Conservation (phyloP, 148 eudicot genomes). For the Tetragonia tetragonoides region DNA sequence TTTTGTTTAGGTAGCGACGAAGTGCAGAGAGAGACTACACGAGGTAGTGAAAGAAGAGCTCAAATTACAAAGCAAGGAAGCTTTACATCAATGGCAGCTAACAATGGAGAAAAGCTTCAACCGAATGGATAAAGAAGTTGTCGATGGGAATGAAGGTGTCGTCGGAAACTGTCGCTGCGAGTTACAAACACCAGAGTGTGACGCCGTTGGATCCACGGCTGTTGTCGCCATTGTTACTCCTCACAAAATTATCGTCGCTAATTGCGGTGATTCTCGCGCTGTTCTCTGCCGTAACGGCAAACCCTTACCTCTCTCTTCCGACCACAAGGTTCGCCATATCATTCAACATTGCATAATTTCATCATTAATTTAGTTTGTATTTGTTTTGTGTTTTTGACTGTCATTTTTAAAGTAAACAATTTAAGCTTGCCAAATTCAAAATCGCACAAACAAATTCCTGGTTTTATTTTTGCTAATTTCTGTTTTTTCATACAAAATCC, state of each 20-base stretch:
- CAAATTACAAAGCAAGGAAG: background rate
- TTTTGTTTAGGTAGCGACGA: slow-evolving; percentile 33
- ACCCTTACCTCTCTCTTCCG: slow-evolving; percentile 55
- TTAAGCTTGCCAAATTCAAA: too few species aligned
- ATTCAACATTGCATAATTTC: background rate
- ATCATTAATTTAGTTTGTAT: background rate
- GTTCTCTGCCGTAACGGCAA: slow-evolving; percentile 58
- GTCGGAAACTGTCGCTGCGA: slow-evolving; percentile 62
- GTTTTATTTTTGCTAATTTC: too few species aligned
- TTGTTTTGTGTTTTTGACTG: background rate
- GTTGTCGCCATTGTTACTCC: slow-evolving; percentile 63
- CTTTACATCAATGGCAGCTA: slow-evolving; percentile 35
- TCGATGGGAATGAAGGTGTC: slow-evolving; percentile 26
- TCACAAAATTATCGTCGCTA: slow-evolving; percentile 55
- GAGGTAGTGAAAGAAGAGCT: slow-evolving; percentile 35
- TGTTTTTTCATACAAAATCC: too few species aligned
- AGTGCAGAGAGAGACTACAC: slow-evolving; percentile 37
- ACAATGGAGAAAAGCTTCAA: slow-evolving; percentile 68
- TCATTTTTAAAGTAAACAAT: too few species aligned
- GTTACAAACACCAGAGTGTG: slow-evolving; percentile 62
- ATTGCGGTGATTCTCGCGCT: slow-evolving; percentile 80
- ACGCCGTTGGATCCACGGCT: slow-evolving; percentile 84
- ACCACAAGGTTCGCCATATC: slow-evolving; percentile 55
- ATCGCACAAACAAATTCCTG: too few species aligned
- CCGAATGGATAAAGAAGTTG: slow-evolving; percentile 68